Evolutionary conservation across 2,329 filamentous ascomycete genomes (phyloP).

Genomic region (Paecilomyces formosus): DNA sequence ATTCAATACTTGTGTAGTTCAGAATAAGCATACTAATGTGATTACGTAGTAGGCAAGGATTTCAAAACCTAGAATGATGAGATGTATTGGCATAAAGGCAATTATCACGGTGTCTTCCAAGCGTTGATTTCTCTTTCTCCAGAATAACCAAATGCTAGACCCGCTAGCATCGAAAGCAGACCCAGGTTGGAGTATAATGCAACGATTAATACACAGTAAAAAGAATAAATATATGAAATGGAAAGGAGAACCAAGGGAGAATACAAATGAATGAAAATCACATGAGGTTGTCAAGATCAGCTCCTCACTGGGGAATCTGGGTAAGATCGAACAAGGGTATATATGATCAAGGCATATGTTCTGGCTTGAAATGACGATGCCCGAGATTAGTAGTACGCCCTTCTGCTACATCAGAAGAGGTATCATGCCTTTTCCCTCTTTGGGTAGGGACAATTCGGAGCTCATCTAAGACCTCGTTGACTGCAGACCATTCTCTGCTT

Average conservation of each 20-base stretch:
- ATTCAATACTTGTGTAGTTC: not conserved
- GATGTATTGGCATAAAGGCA: too few species aligned
- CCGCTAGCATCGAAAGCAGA: not conserved
- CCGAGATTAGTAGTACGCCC: not conserved
- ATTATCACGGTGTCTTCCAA: not conserved
- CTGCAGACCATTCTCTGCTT: conserved; percentile 3
- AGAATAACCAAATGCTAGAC: not conserved
- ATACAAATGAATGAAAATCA: not conserved
- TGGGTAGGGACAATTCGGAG: not conserved
- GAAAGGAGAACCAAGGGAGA: not conserved
- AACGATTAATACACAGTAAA: not conserved
- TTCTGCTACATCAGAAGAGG: not conserved
- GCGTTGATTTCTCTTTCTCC: not conserved
- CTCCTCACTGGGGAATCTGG: not conserved
- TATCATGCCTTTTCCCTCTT: not conserved
- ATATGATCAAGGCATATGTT: not conserved
- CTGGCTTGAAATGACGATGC: not conserved
- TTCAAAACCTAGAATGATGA: too few species aligned
- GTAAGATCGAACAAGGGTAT: not conserved
- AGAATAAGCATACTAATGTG: not conserved
- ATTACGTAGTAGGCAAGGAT: too few species aligned
- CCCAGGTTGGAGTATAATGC: not conserved
- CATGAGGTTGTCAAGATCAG: not conserved
- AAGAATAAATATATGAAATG: not conserved
- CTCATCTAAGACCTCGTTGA: not conserved